phyloP scores from a whole-genome alignment of 139 green algal species.

The Zygnema cylindricum region DNA sequence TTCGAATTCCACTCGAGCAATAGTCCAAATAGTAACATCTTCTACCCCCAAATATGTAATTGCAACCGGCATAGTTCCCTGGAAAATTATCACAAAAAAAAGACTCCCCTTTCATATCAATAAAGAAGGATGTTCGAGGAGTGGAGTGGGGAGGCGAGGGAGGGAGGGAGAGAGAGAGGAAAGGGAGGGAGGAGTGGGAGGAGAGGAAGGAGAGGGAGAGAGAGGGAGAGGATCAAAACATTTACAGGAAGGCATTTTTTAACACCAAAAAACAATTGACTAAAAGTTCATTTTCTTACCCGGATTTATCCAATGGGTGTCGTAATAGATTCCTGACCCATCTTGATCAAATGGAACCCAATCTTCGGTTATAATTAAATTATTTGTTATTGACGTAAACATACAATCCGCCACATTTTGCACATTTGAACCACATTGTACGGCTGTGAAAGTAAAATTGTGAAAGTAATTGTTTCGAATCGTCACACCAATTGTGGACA shows the following conservation, averaged over 20 bases:
- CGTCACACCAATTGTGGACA: background rate
- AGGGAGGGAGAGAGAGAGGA: background rate
- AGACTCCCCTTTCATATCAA: too few relatives aligned
- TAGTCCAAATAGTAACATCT: constrained; percentile 17
- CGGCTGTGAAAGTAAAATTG: constrained; percentile 28
- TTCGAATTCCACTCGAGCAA: background rate
- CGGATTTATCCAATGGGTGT: constrained; percentile 21
- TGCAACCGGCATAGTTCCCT: background rate
- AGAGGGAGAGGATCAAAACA: constrained; percentile 9
- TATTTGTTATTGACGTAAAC: constrained; percentile 20
- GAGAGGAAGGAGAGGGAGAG: background rate
- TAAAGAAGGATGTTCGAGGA: too few relatives aligned
- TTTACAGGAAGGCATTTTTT: too few relatives aligned
- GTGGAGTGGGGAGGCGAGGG: too few relatives aligned
- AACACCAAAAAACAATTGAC: too few relatives aligned
- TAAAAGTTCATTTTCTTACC: background rate
- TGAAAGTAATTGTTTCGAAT: constrained; percentile 19
- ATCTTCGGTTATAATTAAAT: constrained; percentile 21
- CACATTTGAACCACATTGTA: constrained; percentile 8
- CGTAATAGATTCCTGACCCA: constrained; percentile 16
- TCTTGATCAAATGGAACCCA: background rate
- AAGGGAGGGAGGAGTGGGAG: background rate
- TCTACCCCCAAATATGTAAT: background rate
- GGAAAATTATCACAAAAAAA: too few relatives aligned
- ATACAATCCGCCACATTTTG: constrained; percentile 22